Evolutionary conservation across 148 eudicot species (phyloP).

Genomic region (Cornus florida): DNA sequence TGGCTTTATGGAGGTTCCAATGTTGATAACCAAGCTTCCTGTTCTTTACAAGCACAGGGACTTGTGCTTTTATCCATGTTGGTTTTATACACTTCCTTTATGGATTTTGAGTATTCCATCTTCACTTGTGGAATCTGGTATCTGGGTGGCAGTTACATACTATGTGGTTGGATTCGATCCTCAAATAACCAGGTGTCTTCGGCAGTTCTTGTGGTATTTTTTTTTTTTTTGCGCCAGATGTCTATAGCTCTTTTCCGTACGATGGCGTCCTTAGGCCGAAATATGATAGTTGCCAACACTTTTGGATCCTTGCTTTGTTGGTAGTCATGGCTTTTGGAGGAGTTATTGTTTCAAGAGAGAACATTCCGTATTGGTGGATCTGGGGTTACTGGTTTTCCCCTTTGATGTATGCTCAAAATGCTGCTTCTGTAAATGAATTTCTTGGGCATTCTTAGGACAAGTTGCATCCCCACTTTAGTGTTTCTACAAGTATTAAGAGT

Average conservation of each 20-base stretch:
- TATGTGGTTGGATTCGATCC: conserved; percentile 95
- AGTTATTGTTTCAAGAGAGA: conserved; percentile 80
- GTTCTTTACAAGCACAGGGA: conserved; percentile 94
- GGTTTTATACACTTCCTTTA: conserved; percentile 87
- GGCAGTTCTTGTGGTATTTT: conserved; percentile 70
- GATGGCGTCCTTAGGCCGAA: conserved; percentile 91
- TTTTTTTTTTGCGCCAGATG: conserved; percentile 90
- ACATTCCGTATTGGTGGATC: conserved; percentile 81
- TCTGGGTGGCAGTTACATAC: conserved; percentile 85
- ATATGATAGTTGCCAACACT: conserved; percentile 89
- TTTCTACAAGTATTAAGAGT: no score
- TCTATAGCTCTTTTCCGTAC: conserved; percentile 84
- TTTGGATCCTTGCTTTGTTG: conserved; percentile 93
- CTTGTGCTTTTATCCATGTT: conserved; percentile 85
- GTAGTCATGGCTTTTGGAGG: conserved; percentile 98
- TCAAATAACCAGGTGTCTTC: conserved; percentile 65
- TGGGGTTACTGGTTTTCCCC: conserved; percentile 99
- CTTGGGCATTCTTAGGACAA: conserved; percentile 86
- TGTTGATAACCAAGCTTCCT: conserved; percentile 90
- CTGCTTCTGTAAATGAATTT: conserved; percentile 94
- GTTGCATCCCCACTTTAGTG: no score
- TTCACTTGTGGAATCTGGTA: conserved; percentile 69
- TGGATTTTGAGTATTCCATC: conserved; percentile 87
- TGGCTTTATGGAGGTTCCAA: conserved; percentile 93
- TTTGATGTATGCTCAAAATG: conserved; percentile 99